Base-by-base conservation (phyloP, 352 stramenopile species). In the Phytopythium montanum region DNA sequence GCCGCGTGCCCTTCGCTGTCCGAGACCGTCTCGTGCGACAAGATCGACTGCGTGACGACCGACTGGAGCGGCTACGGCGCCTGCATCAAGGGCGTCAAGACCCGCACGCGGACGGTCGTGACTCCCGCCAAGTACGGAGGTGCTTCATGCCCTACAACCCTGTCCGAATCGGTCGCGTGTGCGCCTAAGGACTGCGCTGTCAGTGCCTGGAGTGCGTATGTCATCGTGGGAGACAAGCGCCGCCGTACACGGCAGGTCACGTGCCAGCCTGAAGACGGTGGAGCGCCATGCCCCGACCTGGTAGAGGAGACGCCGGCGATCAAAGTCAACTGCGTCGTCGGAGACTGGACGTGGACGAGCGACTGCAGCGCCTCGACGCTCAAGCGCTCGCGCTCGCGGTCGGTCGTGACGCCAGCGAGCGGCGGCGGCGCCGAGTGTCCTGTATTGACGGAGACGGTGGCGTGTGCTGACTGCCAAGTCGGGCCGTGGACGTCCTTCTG, bases 11-110 rank as follows among this genome's bases (percentile, higher is more conserved):
- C 64, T 7, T 39, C 61, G 5, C 42, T 68, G 2, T 51, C 58
- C 0, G 73, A 87, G 28, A 70, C 58, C 4, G 59, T 58, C 12
- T 41, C 56, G 5, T 87, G 77, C 51, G 68, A 75, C 12, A 62
- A 69, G 1, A 66, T 88, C 13, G 66, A 78, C 44, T 90, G 80
- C 23, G 68, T 79, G n/a, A 53, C 84, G 12, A 56, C 69, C 8
- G 12, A 25, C 9, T 83, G 71, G 72, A 58, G 54, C 9, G 5
- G 8, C 2, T 84, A 68, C 62, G 44, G 60, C 9, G 41, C 31
- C 2, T 80, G 75, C 46, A 69, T 76, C 26, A 55, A 72, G 25
- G 60, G 59, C 38, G 62, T 71, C 29, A 76, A 75, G 56, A 68
- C 65, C 19, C 76, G 69, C 33, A 74, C 71, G 10, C 64, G 75